These are phyloP conservation scores for Aspergillus puulaauensis DNA, from an alignment of 2,329 filamentous ascomycete species.

Conservation along the genomic window DNA sequence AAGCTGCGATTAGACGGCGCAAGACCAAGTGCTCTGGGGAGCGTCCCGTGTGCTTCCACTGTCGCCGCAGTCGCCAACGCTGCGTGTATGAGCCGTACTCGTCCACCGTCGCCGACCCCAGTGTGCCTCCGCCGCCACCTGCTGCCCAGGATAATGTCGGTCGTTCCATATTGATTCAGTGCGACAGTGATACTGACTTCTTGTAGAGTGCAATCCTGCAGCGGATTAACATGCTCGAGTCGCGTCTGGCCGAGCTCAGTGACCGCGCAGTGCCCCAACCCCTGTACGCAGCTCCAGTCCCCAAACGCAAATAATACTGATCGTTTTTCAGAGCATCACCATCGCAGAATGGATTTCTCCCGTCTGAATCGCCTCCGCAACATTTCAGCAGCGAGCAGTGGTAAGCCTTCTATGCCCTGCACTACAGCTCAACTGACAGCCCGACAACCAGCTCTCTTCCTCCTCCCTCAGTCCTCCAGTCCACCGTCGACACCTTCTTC, in stretches of 20 bases:
- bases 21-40: constrained; percentile 29
- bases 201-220: constrained; percentile 17
- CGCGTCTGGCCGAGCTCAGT: constrained; percentile 23
- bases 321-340: neutral
- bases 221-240: constrained; percentile 23
- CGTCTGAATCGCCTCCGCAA: neutral
- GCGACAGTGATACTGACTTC: neutral
- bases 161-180: neutral
- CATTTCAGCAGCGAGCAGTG: neutral
- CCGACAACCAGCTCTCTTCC: constrained; percentile 5
- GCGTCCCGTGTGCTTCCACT: constrained; percentile 25
- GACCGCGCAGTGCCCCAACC: constrained; percentile 1
- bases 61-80: constrained; percentile 22
- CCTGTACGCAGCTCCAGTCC: neutral
- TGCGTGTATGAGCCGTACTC: constrained; percentile 29
- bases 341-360: neutral
- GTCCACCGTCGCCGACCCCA: neutral
- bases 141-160: neutral
- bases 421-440: neutral
- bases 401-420: neutral
- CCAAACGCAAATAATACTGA: neutral
- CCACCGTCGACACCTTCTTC: constrained; percentile 33
- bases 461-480: constrained; percentile 16
- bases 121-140: neutral
- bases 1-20: constrained; percentile 17